A percentile compares a stretch with the other conserved stretches of the same genome.
phyloP scores from a whole-genome alignment of 306 rosid genomes.

The Neltuma alba region DNA sequence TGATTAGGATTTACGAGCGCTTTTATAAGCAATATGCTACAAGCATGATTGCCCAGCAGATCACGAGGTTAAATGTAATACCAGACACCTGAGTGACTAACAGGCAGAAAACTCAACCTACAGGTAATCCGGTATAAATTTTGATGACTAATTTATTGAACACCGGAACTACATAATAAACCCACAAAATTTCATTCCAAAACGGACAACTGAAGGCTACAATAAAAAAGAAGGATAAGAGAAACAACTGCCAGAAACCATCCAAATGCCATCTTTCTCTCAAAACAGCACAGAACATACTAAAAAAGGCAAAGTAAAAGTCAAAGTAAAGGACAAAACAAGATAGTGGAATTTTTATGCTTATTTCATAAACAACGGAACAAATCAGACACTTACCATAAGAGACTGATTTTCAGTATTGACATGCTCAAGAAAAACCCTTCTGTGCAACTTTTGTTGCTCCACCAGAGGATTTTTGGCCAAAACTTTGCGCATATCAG shows the following conservation, averaged over 20 bases:
- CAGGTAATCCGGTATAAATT: not conserved
- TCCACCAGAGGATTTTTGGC: conserved; percentile 97
- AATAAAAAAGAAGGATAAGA: not conserved
- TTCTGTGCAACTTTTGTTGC: conserved; percentile 97
- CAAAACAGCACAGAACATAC: conserved; percentile 26
- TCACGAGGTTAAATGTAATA: not conserved
- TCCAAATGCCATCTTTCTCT: conserved; percentile 20
- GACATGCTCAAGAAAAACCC: conserved; percentile 82
- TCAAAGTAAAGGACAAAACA: not conserved
- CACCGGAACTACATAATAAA: not conserved
- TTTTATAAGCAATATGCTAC: conserved; percentile 19
- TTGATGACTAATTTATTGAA: not conserved
- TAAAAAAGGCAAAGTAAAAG: not conserved
- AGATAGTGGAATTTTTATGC: not conserved
- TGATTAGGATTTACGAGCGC: not conserved
- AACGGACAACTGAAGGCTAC: not conserved
- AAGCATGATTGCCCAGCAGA: conserved; percentile 7
- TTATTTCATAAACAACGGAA: conserved; percentile 25
- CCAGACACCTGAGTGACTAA: not conserved
- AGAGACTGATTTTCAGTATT: conserved; percentile 93
- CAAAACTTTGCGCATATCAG: conserved; percentile 99
- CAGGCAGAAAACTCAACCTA: not conserved
- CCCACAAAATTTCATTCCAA: not conserved
- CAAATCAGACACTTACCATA: conserved; percentile 50
- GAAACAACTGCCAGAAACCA: not conserved